These are phyloP conservation scores for Naganishia vishniacii DNA, from an alignment of 768 basidiomycete genomes.

Conservation along the genomic window DNA sequence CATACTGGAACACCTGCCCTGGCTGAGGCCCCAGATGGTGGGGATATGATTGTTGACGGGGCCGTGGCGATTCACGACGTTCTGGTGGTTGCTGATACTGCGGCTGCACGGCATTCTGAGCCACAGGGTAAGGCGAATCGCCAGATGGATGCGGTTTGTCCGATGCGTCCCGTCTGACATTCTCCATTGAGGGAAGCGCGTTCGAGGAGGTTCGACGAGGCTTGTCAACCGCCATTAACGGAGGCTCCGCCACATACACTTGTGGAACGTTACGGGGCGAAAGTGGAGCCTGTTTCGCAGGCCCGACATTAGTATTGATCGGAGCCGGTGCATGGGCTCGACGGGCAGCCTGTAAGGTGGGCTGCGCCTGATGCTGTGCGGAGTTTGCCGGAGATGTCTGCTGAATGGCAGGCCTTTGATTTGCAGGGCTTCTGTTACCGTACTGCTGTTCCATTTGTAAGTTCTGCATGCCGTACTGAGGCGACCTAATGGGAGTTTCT, in stretches of 20 bases:
- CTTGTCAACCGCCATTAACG: not conserved
- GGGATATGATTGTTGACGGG: constrained; percentile 16
- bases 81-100: constrained; percentile 25
- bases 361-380: constrained; percentile 2
- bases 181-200: not conserved
- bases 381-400: constrained; percentile 21
- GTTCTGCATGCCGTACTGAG: constrained; percentile 91
- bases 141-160: not conserved
- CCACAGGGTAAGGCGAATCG: not conserved
- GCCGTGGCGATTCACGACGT: constrained; percentile 11
- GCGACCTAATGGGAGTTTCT: constrained; percentile 79
- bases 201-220: constrained; percentile 3
- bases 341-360: not conserved
- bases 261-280: constrained; percentile 1
- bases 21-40: constrained; percentile 39
- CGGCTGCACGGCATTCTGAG: constrained; percentile 2
- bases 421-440: not conserved
- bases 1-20: constrained; percentile 46
- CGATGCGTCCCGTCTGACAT: constrained; percentile 1
- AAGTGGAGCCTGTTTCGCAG: constrained; percentile 14
- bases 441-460: constrained; percentile 81
- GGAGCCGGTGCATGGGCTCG: constrained; percentile 1
- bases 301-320: constrained; percentile 17
- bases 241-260: not conserved
- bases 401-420: constrained; percentile 18